Evolutionary conservation across 305 asterid species (phyloP).

Genomic region (Vinca major): DNA sequence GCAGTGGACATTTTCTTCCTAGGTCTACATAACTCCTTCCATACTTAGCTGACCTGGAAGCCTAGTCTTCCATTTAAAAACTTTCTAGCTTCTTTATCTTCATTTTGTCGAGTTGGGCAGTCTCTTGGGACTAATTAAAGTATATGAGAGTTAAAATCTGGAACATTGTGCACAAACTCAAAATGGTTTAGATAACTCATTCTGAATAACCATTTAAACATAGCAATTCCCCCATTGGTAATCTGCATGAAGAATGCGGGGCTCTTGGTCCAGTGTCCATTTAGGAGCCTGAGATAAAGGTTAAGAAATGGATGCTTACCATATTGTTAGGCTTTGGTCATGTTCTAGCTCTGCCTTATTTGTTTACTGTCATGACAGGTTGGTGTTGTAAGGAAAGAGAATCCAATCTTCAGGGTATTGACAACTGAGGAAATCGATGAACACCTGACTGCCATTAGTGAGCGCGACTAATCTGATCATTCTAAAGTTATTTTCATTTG

Average conservation of each 20-base stretch:
- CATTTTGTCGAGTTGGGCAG: neutral
- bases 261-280: neutral
- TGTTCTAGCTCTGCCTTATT: neutral
- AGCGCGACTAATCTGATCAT: conserved; percentile 56
- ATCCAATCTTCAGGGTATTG: conserved; percentile 57
- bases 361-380: conserved; percentile 36
- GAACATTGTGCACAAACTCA: neutral
- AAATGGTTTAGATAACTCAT: neutral
- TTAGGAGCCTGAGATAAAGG: neutral
- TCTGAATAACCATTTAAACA: neutral
- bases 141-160: neutral
- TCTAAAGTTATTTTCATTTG: neutral
- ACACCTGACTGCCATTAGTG: conserved; percentile 90
- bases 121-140: neutral
- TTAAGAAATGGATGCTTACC: neutral
- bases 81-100: neutral
- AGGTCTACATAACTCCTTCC: neutral
- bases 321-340: neutral
- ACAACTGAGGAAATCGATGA: conserved; percentile 88
- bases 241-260: neutral
- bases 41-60: neutral
- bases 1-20: neutral
- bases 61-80: neutral
- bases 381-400: conserved; percentile 78
- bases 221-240: neutral